phyloP scores from a whole-genome alignment of 2,329 filamentous ascomycete species.

The Colletotrichum sp. region DNA sequence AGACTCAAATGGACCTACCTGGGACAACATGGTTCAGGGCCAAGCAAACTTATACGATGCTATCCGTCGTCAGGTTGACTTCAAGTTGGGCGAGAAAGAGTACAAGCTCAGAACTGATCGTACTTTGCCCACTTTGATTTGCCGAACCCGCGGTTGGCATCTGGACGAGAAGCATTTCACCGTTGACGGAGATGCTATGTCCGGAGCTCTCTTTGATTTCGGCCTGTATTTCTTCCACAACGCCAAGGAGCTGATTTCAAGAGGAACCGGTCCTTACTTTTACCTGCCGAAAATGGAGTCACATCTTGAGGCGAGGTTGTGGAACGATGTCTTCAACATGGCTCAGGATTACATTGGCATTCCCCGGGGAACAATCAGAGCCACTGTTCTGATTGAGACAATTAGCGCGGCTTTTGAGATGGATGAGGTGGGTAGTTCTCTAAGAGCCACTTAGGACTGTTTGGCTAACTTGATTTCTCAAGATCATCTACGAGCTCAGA shows the following conservation, averaged over 20 bases:
- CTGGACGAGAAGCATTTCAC: constrained; percentile 93
- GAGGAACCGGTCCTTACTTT: constrained; percentile 84
- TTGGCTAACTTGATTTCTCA: background rate
- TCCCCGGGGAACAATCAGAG: constrained; percentile 82
- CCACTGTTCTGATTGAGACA: constrained; percentile 88
- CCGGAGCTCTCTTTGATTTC: constrained; percentile 86
- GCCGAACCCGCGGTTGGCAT: constrained; percentile 88
- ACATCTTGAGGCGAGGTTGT: constrained; percentile 86
- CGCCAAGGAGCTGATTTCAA: constrained; percentile 78
- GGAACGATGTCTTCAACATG: constrained; percentile 93
- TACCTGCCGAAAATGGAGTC: constrained; percentile 93
- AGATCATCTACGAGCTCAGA: constrained; percentile 90
- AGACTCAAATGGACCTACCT: constrained; percentile 86
- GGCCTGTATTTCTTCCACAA: constrained; percentile 96
- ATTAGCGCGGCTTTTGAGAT: constrained; percentile 93
- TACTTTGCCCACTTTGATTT: constrained; percentile 79
- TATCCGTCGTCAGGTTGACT: constrained; percentile 84
- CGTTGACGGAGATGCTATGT: constrained; percentile 86
- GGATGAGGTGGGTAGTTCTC: constrained; percentile 63
- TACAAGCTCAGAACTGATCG: constrained; percentile 91
- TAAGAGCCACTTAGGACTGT: fast-evolving
- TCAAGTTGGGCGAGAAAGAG: constrained; percentile 86
- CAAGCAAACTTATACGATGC: constrained; percentile 92
- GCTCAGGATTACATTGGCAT: constrained; percentile 85
- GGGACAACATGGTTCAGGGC: constrained; percentile 95